These are phyloP conservation scores for Solanum rostratum DNA, from an alignment of 257 asterid species.

Conservation along the genomic window DNA sequence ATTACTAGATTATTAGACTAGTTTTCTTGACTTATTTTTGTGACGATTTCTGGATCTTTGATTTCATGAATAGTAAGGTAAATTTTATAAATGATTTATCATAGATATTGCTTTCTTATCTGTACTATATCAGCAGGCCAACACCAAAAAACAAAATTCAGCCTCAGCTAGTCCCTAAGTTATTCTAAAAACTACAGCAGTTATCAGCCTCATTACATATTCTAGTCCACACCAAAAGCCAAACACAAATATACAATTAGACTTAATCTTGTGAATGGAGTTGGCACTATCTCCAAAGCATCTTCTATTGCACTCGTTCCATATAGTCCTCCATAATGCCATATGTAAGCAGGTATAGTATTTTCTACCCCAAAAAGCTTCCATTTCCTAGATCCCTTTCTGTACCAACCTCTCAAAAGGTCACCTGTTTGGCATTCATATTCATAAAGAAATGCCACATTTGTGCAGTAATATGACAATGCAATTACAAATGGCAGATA, in stretches of 20 bases:
- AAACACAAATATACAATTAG: neutral
- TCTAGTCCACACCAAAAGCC: neutral
- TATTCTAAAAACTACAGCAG: neutral
- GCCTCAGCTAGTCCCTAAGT: neutral
- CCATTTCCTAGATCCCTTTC: neutral
- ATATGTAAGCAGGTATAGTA: neutral
- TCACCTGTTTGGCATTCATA: neutral
- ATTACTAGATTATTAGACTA: slow-evolving; percentile 5
- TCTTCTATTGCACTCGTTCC: neutral
- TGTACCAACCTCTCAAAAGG: neutral
- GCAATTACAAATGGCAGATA: neutral
- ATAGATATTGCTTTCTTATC: neutral
- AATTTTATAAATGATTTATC: neutral
- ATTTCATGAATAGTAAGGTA: neutral
- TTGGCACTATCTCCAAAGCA: neutral
- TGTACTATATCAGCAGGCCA: neutral
- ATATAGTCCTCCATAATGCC: neutral
- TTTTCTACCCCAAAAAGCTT: neutral
- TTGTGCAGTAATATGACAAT: neutral
- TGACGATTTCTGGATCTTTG: neutral
- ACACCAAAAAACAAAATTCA: neutral
- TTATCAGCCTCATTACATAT: neutral
- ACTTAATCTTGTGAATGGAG: neutral
- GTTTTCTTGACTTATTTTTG: neutral
- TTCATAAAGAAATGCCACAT: neutral